These are phyloP conservation scores for Starmerella etchellsii DNA, from an alignment of 805 yeast genomes.

Conservation along the genomic window DNA sequence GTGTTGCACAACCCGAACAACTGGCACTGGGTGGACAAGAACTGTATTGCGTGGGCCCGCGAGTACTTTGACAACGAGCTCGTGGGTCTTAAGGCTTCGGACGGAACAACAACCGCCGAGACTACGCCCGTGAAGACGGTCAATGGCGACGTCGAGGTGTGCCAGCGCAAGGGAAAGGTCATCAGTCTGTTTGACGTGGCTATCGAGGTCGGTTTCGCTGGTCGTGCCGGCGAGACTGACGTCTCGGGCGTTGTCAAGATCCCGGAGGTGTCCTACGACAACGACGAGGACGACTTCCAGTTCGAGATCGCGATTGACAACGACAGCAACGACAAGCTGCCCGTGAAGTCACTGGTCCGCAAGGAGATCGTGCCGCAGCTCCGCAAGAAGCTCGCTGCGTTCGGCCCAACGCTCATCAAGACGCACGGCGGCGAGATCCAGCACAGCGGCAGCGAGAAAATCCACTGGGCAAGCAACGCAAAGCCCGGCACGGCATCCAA, in stretches of 20 bases:
- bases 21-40: constrained; percentile 99
- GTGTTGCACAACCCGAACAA: constrained; percentile 94
- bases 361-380: constrained; percentile 54
- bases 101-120: constrained; percentile 23
- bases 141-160: constrained; percentile 94
- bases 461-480: constrained; percentile 14
- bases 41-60: constrained; percentile 85
- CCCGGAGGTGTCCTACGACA: constrained; percentile 91
- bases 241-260: constrained; percentile 63
- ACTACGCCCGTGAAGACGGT: constrained; percentile 42
- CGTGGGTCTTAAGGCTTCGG: constrained; percentile 35
- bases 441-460: constrained; percentile 36
- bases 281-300: constrained; percentile 73
- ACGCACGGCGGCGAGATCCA: constrained; percentile 80
- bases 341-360: constrained; percentile 42
- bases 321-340: constrained; percentile 34
- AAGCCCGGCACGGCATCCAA: constrained; percentile 2
- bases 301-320: constrained; percentile 58
- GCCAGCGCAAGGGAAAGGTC: constrained; percentile 93
- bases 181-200: constrained; percentile 79
- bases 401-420: constrained; percentile 65
- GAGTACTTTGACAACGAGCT: constrained; percentile 56
- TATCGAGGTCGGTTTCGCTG: constrained; percentile 46
- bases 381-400: constrained; percentile 44
- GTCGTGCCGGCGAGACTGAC: constrained; percentile 30